Base-by-base conservation (phyloP, 371 early-diverging fungal genomes). In the Lichtheimia hyalospora region DNA sequence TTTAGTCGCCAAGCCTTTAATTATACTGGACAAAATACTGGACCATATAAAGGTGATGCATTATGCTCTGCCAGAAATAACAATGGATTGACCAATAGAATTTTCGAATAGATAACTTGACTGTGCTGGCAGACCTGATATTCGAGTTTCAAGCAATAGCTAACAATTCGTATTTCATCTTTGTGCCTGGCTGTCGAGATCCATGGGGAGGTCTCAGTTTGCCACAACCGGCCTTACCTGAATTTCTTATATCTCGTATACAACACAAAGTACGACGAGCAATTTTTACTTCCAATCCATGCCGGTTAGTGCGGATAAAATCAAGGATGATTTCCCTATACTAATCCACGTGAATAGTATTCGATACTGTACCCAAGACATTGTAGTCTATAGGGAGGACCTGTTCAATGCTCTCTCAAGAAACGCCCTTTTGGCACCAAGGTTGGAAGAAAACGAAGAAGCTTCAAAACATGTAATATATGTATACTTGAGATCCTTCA, bases 151-250 rank as follows among this genome's bases (percentile, higher is more conserved):
- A 85, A 0, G 69, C 68, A 1, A 69, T 96, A 46, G 84, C 91
- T 2, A 77, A 79, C 0, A 70, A 77, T 41, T 79, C 87, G 18
- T 85, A 89, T 20, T 95, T 94, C 70, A 81, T 96, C 2, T 90
- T 96, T 74, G 90, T 96, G 0, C 97, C 97, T 10, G 97, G 96
- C 3, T 81, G 87, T 14, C 82, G 87, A 58, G 96, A 96, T 63
- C 95, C 95, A 6, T 90, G 88, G 89, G 84, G 76, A 4, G 83
- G 82, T 0, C 83, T 84, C 15, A 77, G 85, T 0, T 62, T 93
- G 44, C 96, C 96, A 0, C 83, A 89, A 48, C 82, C 88, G 13
- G 81, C 88, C n/a, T 84, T 96, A 20, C 88, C 94, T 3, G 81
- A 86, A 20, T 74, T 73, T 52, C 89, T 92, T 57, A 87, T 89